Conservation (phyloP, 345 rosid species). For the Lagerstroemia speciosa region DNA sequence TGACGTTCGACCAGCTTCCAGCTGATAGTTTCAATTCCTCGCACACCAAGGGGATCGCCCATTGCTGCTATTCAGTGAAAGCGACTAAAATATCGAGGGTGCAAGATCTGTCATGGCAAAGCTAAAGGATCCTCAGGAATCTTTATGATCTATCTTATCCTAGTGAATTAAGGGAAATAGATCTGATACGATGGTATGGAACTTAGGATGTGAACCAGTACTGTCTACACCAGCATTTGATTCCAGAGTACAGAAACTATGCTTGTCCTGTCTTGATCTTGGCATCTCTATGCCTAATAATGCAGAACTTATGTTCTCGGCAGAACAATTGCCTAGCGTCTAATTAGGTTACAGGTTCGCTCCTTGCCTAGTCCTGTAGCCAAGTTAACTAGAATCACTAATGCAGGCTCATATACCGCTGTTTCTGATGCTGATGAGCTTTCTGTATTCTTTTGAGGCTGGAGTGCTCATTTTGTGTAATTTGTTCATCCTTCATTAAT, state of each 20-base stretch:
- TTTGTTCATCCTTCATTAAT: no score
- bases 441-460: no score
- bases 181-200: not conserved
- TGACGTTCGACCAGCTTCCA: not conserved
- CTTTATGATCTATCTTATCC: not conserved
- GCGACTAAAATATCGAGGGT: not conserved
- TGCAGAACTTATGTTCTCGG: not conserved
- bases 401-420: no score
- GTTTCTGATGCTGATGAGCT: no score
- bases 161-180: not conserved
- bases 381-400: no score
- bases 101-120: not conserved
- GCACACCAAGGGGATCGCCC: not conserved
- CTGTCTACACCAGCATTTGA: not conserved
- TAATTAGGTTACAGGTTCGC: no score
- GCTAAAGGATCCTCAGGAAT: not conserved
- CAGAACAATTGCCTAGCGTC: no score
- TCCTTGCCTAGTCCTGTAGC: no score
- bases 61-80: not conserved
- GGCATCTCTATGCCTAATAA: not conserved
- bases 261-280: not conserved
- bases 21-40: not conserved
- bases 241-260: not conserved
- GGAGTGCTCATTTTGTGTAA: no score
- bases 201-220: not conserved